phyloP scores from a whole-genome alignment of 768 basidiomycete genomes.

The Termitomyces sp. region DNA sequence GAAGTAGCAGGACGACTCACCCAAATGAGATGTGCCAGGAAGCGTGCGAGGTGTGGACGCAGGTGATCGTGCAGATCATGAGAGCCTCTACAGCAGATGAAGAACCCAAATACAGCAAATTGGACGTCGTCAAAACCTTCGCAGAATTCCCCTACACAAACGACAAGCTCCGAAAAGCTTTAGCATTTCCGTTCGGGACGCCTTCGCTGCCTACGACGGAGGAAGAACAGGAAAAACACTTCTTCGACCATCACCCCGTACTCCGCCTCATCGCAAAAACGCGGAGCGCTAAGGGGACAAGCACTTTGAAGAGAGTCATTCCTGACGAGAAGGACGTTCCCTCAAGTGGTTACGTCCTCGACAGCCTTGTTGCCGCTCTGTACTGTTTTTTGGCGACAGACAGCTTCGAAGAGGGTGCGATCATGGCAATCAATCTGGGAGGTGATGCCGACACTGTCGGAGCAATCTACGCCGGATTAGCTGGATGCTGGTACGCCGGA shows the following conservation, averaged over 20 bases:
- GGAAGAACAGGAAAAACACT: constrained; percentile 31
- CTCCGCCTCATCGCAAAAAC: not conserved
- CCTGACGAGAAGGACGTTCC: not conserved
- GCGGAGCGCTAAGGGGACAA: not conserved
- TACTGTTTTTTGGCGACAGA: constrained; percentile 45
- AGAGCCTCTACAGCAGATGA: constrained; percentile 19
- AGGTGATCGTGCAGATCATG: constrained; percentile 33
- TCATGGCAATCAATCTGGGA: constrained; percentile 44
- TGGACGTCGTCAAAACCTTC: constrained; percentile 38
- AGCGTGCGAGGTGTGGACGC: constrained; percentile 41
- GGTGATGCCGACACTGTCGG: constrained; percentile 46
- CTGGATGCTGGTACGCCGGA: constrained; percentile 41
- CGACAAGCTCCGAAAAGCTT: constrained; percentile 28
- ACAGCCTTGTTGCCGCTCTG: constrained; percentile 40
- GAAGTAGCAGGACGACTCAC: constrained; percentile 44
- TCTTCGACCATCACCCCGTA: constrained; percentile 14
- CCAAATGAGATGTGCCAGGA: constrained; percentile 40
- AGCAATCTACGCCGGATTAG: constrained; percentile 45
- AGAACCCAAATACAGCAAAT: not conserved
- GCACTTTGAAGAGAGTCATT: not conserved
- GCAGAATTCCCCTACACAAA: constrained; percentile 36
- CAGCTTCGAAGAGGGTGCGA: constrained; percentile 43
- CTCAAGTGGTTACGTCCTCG: constrained; percentile 33
- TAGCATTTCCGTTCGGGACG: constrained; percentile 28
- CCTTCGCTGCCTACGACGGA: constrained; percentile 18